Conservation (phyloP, 768 basidiomycete species). For the Wakefieldia striispora region DNA sequence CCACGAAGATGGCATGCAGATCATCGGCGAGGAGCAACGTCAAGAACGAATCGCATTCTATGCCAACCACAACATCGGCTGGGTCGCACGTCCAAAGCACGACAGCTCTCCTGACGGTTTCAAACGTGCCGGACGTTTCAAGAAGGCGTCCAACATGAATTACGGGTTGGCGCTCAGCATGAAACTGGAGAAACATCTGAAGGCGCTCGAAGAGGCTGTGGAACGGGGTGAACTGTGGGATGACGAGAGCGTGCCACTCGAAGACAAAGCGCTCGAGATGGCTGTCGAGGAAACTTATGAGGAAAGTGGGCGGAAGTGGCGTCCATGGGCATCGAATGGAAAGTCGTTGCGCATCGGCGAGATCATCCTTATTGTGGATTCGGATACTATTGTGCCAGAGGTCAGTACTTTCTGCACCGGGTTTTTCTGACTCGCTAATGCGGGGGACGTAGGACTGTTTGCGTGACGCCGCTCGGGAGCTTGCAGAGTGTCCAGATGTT, state of each 20-base stretch:
- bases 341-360: conserved; percentile 75
- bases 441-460: conserved; percentile 65
- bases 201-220: conserved; percentile 46
- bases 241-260: conserved; percentile 41
- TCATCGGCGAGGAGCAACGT: conserved; percentile 45
- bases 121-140: conserved; percentile 72
- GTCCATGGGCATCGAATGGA: conserved; percentile 77
- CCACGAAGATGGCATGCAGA: conserved; percentile 61
- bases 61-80: conserved; percentile 55
- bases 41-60: conserved; percentile 51
- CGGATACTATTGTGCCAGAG: conserved; percentile 85
- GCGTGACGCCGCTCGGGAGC: conserved; percentile 84
- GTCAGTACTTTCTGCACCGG: conserved; percentile 20
- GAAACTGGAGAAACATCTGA: conserved; percentile 35
- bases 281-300: conserved; percentile 74
- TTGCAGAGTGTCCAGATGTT: conserved; percentile 78
- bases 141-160: conserved; percentile 94
- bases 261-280: conserved; percentile 67
- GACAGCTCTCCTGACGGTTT: conserved; percentile 22
- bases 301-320: conserved; percentile 55
- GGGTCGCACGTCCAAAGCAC: conserved; percentile 58
- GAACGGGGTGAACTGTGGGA: conserved; percentile 41
- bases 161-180: conserved; percentile 55
- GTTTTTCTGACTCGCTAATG: background rate
- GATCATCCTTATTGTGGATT: conserved; percentile 81